A percentile compares a stretch with the other conserved stretches of the same genome.
Evolutionary conservation across 164 flowering plant genomes (phyloP).

Genomic region (Sextonia rubra): DNA sequence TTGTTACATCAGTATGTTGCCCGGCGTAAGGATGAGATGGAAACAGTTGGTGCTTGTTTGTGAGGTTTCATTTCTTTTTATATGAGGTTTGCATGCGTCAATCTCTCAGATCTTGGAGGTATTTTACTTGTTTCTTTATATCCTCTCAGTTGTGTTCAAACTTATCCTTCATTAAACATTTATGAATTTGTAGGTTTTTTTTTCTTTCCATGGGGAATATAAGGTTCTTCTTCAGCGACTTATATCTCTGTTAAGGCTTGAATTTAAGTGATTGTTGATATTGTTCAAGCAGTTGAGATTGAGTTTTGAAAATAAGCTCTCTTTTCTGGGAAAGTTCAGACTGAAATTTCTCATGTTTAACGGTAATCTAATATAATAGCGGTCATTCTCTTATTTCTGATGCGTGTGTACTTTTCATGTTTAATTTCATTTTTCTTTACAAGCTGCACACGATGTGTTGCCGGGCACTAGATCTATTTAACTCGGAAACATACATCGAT

Average conservation of each 20-base stretch:
- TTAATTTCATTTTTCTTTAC: background rate
- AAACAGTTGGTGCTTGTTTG: slow-evolving; percentile 21
- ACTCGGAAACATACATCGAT: no score
- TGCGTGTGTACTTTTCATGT: background rate
- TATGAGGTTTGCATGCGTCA: background rate
- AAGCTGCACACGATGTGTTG: background rate
- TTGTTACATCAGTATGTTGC: slow-evolving; percentile 64
- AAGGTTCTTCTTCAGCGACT: background rate
- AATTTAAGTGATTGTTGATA: no score
- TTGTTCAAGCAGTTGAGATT: no score
- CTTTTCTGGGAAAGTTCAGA: background rate
- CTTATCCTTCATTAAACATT: background rate
- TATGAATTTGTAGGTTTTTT: background rate
- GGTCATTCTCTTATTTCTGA: background rate
- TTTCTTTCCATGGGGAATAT: background rate
- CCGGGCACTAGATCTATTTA: background rate
- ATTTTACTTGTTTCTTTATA: background rate
- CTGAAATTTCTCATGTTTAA: background rate
- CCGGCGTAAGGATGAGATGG: slow-evolving; percentile 31
- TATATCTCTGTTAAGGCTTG: no score
- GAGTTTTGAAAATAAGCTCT: background rate
- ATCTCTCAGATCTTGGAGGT: background rate
- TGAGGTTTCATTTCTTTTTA: background rate
- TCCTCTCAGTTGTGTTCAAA: background rate
- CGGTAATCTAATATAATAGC: background rate